phyloP scores from a whole-genome alignment of 306 rosid genomes.

The Begonia loranthoides region DNA sequence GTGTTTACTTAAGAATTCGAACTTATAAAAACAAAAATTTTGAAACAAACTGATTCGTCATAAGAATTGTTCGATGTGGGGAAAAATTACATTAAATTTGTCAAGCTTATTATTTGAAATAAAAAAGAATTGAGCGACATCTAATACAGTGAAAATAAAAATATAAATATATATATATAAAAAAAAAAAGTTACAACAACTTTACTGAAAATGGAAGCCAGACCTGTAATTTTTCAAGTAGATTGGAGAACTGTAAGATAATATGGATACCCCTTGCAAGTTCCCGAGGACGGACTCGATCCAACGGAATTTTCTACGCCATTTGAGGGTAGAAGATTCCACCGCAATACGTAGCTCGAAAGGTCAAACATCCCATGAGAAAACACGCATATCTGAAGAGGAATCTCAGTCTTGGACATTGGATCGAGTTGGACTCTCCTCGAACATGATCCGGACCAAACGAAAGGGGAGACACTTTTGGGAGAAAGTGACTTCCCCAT shows the following conservation, averaged over 20 bases:
- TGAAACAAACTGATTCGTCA: too few relatives aligned
- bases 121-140: too few relatives aligned
- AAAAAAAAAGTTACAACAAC: too few relatives aligned
- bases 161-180: too few relatives aligned
- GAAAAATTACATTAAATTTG: too few relatives aligned
- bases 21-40: too few relatives aligned
- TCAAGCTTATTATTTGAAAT: too few relatives aligned
- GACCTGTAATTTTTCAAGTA: slow-evolving; percentile 13
- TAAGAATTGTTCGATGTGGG: too few relatives aligned
- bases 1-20: too few relatives aligned
- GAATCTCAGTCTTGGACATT: slow-evolving; percentile 45
- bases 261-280: slow-evolving; percentile 72
- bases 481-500: slow-evolving; percentile 25
- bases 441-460: slow-evolving; percentile 90
- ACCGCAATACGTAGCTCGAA: slow-evolving; percentile 62
- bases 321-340: slow-evolving; percentile 38
- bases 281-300: slow-evolving; percentile 32
- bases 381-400: slow-evolving; percentile 78
- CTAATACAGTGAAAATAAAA: too few relatives aligned
- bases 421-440: slow-evolving; percentile 48
- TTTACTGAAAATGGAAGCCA: too few relatives aligned
- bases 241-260: slow-evolving; percentile 71
- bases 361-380: slow-evolving; percentile 76
- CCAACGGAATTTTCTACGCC: slow-evolving; percentile 21
- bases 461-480: slow-evolving; percentile 46